These are phyloP conservation scores for Pouteria campechiana DNA, from an alignment of 179 eudicot species.

Conservation along the genomic window DNA sequence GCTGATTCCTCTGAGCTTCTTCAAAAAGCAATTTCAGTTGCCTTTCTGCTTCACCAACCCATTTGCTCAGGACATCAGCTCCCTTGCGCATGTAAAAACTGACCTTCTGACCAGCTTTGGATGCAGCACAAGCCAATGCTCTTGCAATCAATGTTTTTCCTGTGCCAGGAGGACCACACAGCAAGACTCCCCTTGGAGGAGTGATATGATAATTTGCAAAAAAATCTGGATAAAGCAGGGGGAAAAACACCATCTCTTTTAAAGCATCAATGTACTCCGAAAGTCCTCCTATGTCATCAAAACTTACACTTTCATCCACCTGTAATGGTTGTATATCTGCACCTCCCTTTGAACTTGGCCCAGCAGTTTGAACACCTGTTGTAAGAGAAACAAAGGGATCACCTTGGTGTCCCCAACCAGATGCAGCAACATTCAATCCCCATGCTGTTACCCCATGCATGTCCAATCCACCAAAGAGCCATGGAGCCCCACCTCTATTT, in stretches of 20 bases:
- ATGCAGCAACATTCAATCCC: constrained; percentile 95
- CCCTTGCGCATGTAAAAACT: constrained; percentile 99
- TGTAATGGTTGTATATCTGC: constrained; percentile 98
- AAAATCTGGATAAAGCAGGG: constrained; percentile 91
- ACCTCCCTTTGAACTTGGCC: constrained; percentile 98
- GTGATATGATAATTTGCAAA: constrained; percentile 87
- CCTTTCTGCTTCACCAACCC: constrained; percentile 99
- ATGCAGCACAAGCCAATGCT: constrained; percentile 94
- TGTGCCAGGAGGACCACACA: constrained; percentile 99
- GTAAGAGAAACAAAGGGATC: constrained; percentile 57
- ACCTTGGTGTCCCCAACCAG: constrained; percentile 96
- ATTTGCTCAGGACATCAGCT: constrained; percentile 99
- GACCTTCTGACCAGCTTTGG: constrained; percentile 98
- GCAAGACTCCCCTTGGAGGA: constrained; percentile 98
- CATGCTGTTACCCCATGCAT: constrained; percentile 72
- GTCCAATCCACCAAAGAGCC: constrained; percentile 94
- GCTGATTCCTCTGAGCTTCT: constrained; percentile 97
- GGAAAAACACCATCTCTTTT: constrained; percentile 98
- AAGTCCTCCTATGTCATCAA: constrained; percentile 94
- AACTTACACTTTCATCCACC: constrained; percentile 87
- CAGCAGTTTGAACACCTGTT: constrained; percentile 92
- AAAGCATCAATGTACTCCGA: constrained; percentile 81
- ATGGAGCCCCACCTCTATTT: constrained; percentile 75
- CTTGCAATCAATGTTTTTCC: constrained; percentile 96
- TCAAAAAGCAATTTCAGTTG: constrained; percentile 90